Conservation (phyloP, 2,329 filamentous ascomycete species). For the Colletotrichum sp. region DNA sequence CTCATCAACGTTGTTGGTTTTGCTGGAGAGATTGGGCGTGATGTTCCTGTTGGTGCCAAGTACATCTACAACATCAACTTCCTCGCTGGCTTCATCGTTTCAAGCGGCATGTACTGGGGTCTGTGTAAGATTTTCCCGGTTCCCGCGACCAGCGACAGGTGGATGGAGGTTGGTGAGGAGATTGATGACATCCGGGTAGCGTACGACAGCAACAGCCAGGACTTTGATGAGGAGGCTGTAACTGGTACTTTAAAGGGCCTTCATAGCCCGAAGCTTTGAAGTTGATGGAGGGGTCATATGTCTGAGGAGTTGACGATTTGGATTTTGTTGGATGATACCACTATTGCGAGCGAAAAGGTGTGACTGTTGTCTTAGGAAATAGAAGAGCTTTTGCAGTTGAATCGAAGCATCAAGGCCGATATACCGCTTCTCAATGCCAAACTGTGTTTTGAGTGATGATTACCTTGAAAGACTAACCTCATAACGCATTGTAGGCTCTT, state of each 20-base stretch:
- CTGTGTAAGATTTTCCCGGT: constrained; percentile 75
- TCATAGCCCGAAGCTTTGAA: not conserved
- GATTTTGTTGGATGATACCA: constrained; percentile 12
- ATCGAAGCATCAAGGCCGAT: not conserved
- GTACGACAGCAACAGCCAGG: constrained; percentile 45
- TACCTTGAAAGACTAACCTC: not conserved
- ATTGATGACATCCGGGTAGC: constrained; percentile 58
- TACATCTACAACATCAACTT: constrained; percentile 94
- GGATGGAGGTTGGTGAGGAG: constrained; percentile 78
- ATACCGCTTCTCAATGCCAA: not conserved
- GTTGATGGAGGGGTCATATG: not conserved
- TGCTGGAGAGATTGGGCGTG: constrained; percentile 74
- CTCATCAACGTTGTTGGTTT: constrained; percentile 93
- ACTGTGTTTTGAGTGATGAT: not conserved
- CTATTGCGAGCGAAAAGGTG: not conserved
- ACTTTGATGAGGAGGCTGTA: constrained; percentile 40
- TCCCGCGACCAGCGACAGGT: constrained; percentile 74
- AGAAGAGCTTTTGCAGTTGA: not conserved
- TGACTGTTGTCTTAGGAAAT: not conserved
- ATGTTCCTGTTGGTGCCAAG: constrained; percentile 77
- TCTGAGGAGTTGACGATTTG: not conserved
- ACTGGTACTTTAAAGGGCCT: not conserved
- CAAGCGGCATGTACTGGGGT: constrained; percentile 68
- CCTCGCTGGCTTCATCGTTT: constrained; percentile 82
- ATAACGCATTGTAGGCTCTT: not conserved